Percentiles rank a stretch among this genome's conserved stretches.
Evolutionary conservation across 1,139 yeast species (phyloP).

Genomic region (Kazachstania sp.): DNA sequence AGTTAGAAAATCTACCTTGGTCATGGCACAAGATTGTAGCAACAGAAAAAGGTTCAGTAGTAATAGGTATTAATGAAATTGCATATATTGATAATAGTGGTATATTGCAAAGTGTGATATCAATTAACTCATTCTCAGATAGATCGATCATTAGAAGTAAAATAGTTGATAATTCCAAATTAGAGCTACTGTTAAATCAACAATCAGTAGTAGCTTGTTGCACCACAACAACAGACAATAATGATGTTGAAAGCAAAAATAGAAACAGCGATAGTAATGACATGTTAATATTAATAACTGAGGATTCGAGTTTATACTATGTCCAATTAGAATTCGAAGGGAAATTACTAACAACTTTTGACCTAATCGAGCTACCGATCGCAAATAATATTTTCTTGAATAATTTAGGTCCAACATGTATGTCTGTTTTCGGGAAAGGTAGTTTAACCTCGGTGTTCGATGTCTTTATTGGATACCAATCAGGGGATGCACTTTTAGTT

Average conservation of each 20-base stretch:
- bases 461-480: constrained; percentile 27
- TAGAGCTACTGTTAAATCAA: constrained; percentile 19
- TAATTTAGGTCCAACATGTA: constrained; percentile 22
- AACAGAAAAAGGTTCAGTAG: constrained; percentile 58
- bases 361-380: constrained; percentile 25
- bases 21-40: constrained; percentile 63
- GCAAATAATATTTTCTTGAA: constrained; percentile 25
- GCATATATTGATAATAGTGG: constrained; percentile 82
- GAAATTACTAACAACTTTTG: constrained; percentile 24
- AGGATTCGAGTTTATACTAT: constrained; percentile 21
- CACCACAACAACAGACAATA: constrained; percentile 10
- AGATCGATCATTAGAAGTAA: constrained; percentile 18
- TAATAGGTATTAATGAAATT: constrained; percentile 70
- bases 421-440: constrained; percentile 17
- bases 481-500: constrained; percentile 27
- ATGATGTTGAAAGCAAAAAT: background rate
- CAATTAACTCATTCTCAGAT: constrained; percentile 23
- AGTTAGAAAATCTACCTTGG: constrained; percentile 49
- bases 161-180: constrained; percentile 20
- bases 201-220: constrained; percentile 12
- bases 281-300: constrained; percentile 23
- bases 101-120: constrained; percentile 24
- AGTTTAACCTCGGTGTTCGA: constrained; percentile 13
- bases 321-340: constrained; percentile 27
- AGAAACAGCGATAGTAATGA: constrained; percentile 10